These are phyloP conservation scores for Massospora cicadina DNA, from an alignment of 371 early-diverging fungal genomes.

Conservation along the genomic window DNA sequence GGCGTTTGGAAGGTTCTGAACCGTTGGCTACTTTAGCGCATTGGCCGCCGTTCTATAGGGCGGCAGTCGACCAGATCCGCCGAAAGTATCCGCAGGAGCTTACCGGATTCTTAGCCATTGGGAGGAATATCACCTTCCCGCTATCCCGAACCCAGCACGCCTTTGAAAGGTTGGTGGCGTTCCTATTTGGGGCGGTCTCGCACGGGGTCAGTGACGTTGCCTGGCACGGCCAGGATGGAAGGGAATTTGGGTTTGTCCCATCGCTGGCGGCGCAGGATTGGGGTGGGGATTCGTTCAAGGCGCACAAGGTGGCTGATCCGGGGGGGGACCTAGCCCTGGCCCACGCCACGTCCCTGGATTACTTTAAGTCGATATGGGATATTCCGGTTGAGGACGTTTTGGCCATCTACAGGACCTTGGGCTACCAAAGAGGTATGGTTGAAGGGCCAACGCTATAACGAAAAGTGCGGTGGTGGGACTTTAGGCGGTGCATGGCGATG, in stretches of 20 bases:
- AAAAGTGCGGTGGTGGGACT: slow-evolving; percentile 14
- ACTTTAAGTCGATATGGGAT: slow-evolving; percentile 34
- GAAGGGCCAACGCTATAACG: not conserved
- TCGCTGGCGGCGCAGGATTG: slow-evolving; percentile 45
- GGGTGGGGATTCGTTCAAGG: slow-evolving; percentile 29
- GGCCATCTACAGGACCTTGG: slow-evolving; percentile 39
- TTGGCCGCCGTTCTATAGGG: slow-evolving; percentile 63
- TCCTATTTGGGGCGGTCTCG: slow-evolving; percentile 60
- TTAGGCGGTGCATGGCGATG: slow-evolving; percentile 33
- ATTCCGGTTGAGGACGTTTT: slow-evolving; percentile 58
- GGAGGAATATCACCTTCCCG: too few species aligned
- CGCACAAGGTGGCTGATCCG: slow-evolving; percentile 55
- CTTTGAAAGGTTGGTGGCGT: slow-evolving; percentile 40
- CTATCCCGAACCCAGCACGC: not conserved
- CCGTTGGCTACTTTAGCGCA: too few species aligned
- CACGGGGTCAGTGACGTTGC: slow-evolving; percentile 67
- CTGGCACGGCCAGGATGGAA: slow-evolving; percentile 60
- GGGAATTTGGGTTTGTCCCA: slow-evolving; percentile 48
- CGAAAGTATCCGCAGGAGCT: slow-evolving; percentile 23
- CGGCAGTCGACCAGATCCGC: slow-evolving; percentile 37
- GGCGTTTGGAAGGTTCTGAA: too few species aligned
- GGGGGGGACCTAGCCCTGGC: slow-evolving; percentile 65
- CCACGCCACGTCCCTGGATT: slow-evolving; percentile 20
- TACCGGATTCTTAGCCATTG: not conserved
- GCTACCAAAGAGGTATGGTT: slow-evolving; percentile 11